Evolutionary conservation across 352 stramenopile species (phyloP).

Genomic region (Globisporangium camurandrum): DNA sequence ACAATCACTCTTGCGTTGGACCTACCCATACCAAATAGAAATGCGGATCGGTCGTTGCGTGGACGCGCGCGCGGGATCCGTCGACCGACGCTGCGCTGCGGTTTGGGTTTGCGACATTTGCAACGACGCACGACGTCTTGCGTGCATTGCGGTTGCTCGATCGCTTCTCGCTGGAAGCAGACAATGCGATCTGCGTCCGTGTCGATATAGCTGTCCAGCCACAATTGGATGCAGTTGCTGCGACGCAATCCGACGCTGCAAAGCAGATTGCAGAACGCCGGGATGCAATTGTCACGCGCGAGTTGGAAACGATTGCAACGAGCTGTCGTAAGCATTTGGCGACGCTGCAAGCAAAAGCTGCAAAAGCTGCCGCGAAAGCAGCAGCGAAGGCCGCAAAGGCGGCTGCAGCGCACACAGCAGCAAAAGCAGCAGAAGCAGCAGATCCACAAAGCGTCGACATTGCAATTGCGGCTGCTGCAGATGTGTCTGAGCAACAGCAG

Average conservation of each 20-base stretch:
- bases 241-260: neutral
- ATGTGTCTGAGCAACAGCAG: too few species aligned
- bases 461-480: too few species aligned
- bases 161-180: slow-evolving; percentile 32
- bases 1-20: neutral
- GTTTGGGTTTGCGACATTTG: slow-evolving; percentile 44
- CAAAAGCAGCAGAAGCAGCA: too few species aligned
- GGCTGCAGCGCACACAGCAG: too few species aligned
- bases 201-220: slow-evolving; percentile 28
- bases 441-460: too few species aligned
- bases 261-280: too few species aligned
- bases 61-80: slow-evolving; percentile 38
- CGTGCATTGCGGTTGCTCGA: slow-evolving; percentile 39
- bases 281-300: too few species aligned
- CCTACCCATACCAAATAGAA: slow-evolving; percentile 19
- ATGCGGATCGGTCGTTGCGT: slow-evolving; percentile 33
- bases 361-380: too few species aligned
- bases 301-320: neutral
- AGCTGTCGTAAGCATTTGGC: too few species aligned
- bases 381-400: too few species aligned
- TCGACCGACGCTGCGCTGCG: slow-evolving; percentile 31
- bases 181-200: slow-evolving; percentile 29
- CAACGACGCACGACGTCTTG: slow-evolving; percentile 21
- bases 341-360: too few species aligned
- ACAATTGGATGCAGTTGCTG: slow-evolving; percentile 22